Conservation (phyloP, 2,329 filamentous ascomycete genomes). For the Cytospora piceicola region DNA sequence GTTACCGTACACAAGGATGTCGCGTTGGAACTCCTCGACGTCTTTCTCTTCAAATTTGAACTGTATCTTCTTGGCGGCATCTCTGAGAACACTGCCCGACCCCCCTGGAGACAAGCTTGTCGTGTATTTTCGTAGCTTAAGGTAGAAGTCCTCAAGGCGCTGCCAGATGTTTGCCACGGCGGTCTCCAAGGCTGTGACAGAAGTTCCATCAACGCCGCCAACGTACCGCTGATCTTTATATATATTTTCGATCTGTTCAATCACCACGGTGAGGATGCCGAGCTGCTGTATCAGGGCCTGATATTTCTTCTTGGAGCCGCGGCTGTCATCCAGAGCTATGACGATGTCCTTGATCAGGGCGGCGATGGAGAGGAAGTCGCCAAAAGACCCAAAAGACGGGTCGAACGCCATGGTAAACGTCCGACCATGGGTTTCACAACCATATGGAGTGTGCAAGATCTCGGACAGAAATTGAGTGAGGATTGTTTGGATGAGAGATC, state of each 20-base stretch:
- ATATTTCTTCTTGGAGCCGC: constrained; percentile 6
- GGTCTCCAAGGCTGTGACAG: not conserved
- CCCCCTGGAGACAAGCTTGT: constrained; percentile 6
- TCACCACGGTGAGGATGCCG: not conserved
- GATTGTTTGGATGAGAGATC: not conserved
- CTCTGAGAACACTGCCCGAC: not conserved
- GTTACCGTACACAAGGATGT: not conserved
- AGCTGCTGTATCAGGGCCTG: not conserved
- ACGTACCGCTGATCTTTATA: not conserved
- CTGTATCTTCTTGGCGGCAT: not conserved
- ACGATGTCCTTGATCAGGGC: not conserved
- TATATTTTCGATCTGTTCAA: not conserved
- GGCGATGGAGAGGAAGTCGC: not conserved
- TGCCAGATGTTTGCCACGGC: not conserved
- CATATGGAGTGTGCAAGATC: not conserved
- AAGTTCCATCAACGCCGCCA: not conserved
- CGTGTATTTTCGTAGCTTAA: constrained; percentile 1
- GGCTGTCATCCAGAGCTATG: constrained; percentile 5
- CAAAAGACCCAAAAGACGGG: constrained; percentile 6
- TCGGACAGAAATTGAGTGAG: not conserved
- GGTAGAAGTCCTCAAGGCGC: constrained; percentile 1
- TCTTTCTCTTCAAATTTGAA: constrained; percentile 2
- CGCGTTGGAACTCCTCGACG: constrained; percentile 4
- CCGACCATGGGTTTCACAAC: not conserved
- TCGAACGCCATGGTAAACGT: not conserved